Evolutionary conservation across 2,329 filamentous ascomycete genomes (phyloP), one percentile per base, ranked within the genome.

Genomic region (Colletotrichum chlorophyti): DNA sequence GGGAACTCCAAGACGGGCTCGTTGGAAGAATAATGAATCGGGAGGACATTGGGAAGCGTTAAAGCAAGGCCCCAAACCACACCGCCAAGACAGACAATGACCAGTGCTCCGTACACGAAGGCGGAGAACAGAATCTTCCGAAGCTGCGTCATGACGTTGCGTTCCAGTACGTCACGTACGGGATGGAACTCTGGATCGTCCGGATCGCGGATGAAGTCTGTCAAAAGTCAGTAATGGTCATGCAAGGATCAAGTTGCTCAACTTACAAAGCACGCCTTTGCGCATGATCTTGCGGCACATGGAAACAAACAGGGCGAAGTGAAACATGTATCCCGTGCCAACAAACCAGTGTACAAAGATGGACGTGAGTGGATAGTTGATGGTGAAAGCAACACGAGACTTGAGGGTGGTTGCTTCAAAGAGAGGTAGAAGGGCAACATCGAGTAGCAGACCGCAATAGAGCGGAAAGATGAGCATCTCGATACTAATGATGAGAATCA

Each of bases 271-370:
- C 35, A 99, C 95, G 48, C 95, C 95, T 65, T 87, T 92, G 63
- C 95, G 89, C 89, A 99, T 91, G 58, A 98, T 97, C 77, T 97
- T 97, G 62, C 95, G 89, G 74, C 95, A 99, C 93, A 99, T 98
- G 54, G 93, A 96, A 15, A 99, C 95, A 70, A 99, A 99, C 3
- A 99, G 83, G 5, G 95, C 95, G 71, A 99, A 99, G 72, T 99
- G 95, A 76, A 99, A 99, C 96, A 99, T 99, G 74, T 99, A 99
- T 63, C 93, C 96, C 4, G 95, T 99, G 45, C 95, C 95, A 54
- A 97, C 89, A 69, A 99, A 99, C 95, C 95, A 99, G 72, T 99
- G 95, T 49, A 98, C 90, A 71, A 99, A 99, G 12, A 96, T 86
- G 12, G 94, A 97, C 1, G 93, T 97, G 64, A 94, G 83, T 0